These are phyloP conservation scores for Naematelia encephala DNA, from an alignment of 768 basidiomycete genomes.

Conservation along the genomic window DNA sequence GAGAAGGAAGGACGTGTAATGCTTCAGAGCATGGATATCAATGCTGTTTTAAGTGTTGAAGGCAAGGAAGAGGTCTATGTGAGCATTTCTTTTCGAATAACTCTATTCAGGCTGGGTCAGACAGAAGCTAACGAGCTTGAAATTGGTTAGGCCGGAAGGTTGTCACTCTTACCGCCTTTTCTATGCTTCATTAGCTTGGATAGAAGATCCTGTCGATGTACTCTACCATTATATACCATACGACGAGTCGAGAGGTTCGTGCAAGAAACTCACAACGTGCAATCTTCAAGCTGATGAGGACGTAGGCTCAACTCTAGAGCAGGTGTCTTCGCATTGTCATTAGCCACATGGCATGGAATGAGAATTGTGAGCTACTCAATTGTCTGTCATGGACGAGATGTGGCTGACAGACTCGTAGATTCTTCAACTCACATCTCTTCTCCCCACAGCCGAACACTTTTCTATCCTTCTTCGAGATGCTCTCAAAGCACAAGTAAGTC, in stretches of 20 bases:
- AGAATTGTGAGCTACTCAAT: conserved; percentile 69
- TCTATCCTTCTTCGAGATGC: conserved; percentile 83
- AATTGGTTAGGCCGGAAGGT: conserved; percentile 70
- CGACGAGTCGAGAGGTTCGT: conserved; percentile 76
- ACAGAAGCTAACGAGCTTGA: conserved; percentile 2
- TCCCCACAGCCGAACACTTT: conserved; percentile 90
- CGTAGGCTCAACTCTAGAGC: conserved; percentile 74
- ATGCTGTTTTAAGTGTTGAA: conserved; percentile 77
- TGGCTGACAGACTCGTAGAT: conserved; percentile 51
- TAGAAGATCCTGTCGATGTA: conserved; percentile 85
- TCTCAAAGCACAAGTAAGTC: conserved; percentile 66
- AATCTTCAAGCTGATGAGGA: conserved; percentile 1
- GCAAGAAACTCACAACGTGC: neutral
- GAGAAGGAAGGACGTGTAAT: conserved; percentile 13
- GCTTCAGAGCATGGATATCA: conserved; percentile 68
- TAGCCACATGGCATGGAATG: conserved; percentile 89
- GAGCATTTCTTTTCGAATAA: conserved; percentile 54
- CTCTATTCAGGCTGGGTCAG: neutral
- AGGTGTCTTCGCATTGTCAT: conserved; percentile 91
- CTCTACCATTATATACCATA: conserved; percentile 85
- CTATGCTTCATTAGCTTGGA: conserved; percentile 87
- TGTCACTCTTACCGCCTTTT: conserved; percentile 83
- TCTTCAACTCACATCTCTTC: conserved; percentile 86
- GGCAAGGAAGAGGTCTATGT: conserved; percentile 92
- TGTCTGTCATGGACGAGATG: neutral